phyloP scores from a whole-genome alignment of 805 yeast genomes.

The Candida maesae region DNA sequence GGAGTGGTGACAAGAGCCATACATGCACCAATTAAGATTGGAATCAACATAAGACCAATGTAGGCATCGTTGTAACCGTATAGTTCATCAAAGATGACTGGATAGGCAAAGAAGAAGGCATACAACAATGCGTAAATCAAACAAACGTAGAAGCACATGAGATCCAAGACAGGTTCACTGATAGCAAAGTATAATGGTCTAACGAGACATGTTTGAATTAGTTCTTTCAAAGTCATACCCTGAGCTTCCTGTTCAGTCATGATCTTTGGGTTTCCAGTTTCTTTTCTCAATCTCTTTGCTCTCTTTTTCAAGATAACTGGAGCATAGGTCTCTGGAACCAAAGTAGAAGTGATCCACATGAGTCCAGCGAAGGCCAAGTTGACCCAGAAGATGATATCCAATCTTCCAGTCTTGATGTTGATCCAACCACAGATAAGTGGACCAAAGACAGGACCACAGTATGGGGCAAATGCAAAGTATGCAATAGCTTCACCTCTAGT shows the following conservation, averaged over 20 bases:
- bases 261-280: slow-evolving; percentile 77
- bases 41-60: slow-evolving; percentile 85
- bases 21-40: slow-evolving; percentile 83
- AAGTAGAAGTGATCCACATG: slow-evolving; percentile 62
- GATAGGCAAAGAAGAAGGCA: slow-evolving; percentile 94
- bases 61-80: slow-evolving; percentile 75
- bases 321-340: slow-evolving; percentile 88
- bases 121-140: slow-evolving; percentile 85
- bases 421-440: slow-evolving; percentile 88
- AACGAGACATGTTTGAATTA: slow-evolving; percentile 65
- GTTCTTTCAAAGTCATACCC: slow-evolving; percentile 64
- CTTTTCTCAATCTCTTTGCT: slow-evolving; percentile 65
- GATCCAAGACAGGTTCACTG: slow-evolving; percentile 81
- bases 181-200: slow-evolving; percentile 76
- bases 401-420: slow-evolving; percentile 61
- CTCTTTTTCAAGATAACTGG: slow-evolving; percentile 70
- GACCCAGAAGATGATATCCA: slow-evolving; percentile 80
- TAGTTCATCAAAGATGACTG: slow-evolving; percentile 76
- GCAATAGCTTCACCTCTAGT: slow-evolving; percentile 89
- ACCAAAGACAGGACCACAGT: slow-evolving; percentile 89
- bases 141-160: slow-evolving; percentile 83
- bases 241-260: slow-evolving; percentile 93
- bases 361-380: slow-evolving; percentile 89
- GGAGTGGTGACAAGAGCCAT: slow-evolving; percentile 76
- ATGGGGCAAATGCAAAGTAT: slow-evolving; percentile 87